Percentiles rank a stretch among this genome's conserved stretches.
These are phyloP conservation scores for Sanghuangporus baumii DNA, from an alignment of 1,284 basidiomycete genomes.

Conservation along the genomic window DNA sequence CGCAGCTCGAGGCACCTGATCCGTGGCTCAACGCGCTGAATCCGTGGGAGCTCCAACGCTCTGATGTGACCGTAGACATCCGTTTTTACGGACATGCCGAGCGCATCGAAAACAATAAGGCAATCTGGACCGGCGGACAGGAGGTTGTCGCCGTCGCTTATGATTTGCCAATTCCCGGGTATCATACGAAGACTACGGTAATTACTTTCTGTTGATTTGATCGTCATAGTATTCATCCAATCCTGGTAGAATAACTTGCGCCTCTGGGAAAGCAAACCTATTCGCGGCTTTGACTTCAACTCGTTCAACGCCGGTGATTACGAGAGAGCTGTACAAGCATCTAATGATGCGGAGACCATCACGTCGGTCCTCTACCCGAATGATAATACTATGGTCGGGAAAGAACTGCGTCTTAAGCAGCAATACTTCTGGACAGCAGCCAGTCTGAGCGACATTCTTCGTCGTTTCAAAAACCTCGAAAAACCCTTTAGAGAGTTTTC, in stretches of 20 bases:
- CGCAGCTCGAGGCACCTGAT: constrained; percentile 88
- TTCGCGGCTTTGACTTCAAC: constrained; percentile 88
- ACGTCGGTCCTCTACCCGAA: constrained; percentile 87
- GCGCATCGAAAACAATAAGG: constrained; percentile 56
- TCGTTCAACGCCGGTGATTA: constrained; percentile 93
- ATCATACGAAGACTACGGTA: constrained; percentile 61
- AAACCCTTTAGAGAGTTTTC: constrained; percentile 74
- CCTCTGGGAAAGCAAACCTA: constrained; percentile 83
- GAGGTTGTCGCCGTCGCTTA: constrained; percentile 89
- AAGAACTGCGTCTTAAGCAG: constrained; percentile 89
- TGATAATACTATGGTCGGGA: constrained; percentile 77
- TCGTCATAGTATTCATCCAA: neutral
- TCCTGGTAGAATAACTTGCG: constrained; percentile 60
- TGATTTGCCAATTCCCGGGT: constrained; percentile 89
- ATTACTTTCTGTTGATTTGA: neutral
- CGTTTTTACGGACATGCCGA: constrained; percentile 85
- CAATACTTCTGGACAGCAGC: constrained; percentile 93
- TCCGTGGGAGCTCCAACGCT: constrained; percentile 83
- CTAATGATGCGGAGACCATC: constrained; percentile 85
- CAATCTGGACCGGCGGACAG: constrained; percentile 83
- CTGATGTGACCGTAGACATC: constrained; percentile 77
- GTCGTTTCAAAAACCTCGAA: constrained; percentile 75
- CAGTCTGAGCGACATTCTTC: constrained; percentile 80
- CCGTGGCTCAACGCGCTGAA: constrained; percentile 88
- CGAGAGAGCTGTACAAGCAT: constrained; percentile 75